A percentile compares a stretch with the other conserved stretches of the same genome.
phyloP scores from a whole-genome alignment of 2,329 filamentous ascomycete species.

The Neocucurbitaria cava region DNA sequence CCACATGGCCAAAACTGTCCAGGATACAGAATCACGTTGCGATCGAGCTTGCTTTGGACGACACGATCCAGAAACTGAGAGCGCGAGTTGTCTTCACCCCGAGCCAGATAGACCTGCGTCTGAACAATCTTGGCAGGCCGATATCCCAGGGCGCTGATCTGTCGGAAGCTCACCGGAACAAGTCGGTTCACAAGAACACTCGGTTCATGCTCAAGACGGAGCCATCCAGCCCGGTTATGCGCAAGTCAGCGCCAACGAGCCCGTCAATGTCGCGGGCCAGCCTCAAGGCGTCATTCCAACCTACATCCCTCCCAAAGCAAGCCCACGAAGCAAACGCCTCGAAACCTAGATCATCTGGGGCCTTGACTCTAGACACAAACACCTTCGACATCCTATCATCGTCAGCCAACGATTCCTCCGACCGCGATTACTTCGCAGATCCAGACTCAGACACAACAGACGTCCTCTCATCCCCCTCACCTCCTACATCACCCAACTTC shows the following conservation, averaged over 20 bases:
- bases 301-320: conserved; percentile 18
- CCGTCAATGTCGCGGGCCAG: conserved; percentile 22
- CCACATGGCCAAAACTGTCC: conserved; percentile 90
- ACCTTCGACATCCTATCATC: conserved; percentile 37
- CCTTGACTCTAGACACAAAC: conserved; percentile 7
- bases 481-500: conserved; percentile 33
- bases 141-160: conserved; percentile 34
- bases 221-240: conserved; percentile 26
- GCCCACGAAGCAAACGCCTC: conserved; percentile 13
- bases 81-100: conserved; percentile 73
- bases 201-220: conserved; percentile 27
- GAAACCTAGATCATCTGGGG: conserved; percentile 1
- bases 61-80: conserved; percentile 72
- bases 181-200: conserved; percentile 29
- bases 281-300: conserved; percentile 11
- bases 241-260: conserved; percentile 23
- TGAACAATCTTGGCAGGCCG: conserved; percentile 34
- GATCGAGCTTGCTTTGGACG: conserved; percentile 84
- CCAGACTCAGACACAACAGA: conserved; percentile 43
- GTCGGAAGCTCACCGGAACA: conserved; percentile 15
- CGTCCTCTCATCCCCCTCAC: conserved; percentile 41
- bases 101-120: conserved; percentile 59
- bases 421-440: conserved; percentile 41
- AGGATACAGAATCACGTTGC: conserved; percentile 86
- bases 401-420: conserved; percentile 35